Percentiles rank a stretch among this genome's conserved stretches.
phyloP scores from a whole-genome alignment of 495 filamentous ascomycete species.

The Durotheca rogersii region DNA sequence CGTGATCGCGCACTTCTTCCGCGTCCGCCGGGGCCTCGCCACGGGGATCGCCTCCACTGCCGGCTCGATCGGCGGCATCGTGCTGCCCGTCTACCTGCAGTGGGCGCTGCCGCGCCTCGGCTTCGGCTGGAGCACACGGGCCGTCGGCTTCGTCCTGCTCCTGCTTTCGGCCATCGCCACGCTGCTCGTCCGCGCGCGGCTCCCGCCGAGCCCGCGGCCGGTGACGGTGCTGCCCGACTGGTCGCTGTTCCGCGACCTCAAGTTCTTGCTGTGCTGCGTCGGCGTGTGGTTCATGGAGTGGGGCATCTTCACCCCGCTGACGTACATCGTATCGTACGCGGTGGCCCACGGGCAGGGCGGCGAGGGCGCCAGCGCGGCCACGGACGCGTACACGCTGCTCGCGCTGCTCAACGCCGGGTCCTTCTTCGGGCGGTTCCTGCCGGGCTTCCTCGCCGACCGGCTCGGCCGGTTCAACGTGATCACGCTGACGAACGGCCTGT shows the following conservation, averaged over 20 bases:
- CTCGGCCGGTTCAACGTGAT: conserved; percentile 54
- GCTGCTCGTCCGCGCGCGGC: conserved; percentile 54
- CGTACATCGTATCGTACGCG: conserved; percentile 55
- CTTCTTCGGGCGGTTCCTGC: conserved; percentile 67
- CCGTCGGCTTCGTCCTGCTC: conserved; percentile 59
- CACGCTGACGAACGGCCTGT: conserved; percentile 59
- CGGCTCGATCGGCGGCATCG: conserved; percentile 60
- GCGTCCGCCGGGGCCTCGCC: conserved; percentile 58
- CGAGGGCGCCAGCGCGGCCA: conserved; percentile 61
- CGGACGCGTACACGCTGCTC: conserved; percentile 62
- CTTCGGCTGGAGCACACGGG: conserved; percentile 60
- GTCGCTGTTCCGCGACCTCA: conserved; percentile 54
- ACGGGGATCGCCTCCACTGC: conserved; percentile 65
- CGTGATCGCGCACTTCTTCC: conserved; percentile 65
- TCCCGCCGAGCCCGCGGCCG: conserved; percentile 40
- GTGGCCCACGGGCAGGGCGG: conserved; percentile 49
- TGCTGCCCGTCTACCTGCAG: conserved; percentile 59
- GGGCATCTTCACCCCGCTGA: conserved; percentile 50
- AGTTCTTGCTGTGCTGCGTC: conserved; percentile 54
- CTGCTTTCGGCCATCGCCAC: conserved; percentile 55
- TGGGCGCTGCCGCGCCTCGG: conserved; percentile 50
- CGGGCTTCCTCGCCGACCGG: conserved; percentile 68
- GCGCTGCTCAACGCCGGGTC: conserved; percentile 60
- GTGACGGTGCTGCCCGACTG: conserved; percentile 51
- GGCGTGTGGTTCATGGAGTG: conserved; percentile 59